phyloP scores from a whole-genome alignment of 345 rosid species.

The Eucalyptus leucophloia region DNA sequence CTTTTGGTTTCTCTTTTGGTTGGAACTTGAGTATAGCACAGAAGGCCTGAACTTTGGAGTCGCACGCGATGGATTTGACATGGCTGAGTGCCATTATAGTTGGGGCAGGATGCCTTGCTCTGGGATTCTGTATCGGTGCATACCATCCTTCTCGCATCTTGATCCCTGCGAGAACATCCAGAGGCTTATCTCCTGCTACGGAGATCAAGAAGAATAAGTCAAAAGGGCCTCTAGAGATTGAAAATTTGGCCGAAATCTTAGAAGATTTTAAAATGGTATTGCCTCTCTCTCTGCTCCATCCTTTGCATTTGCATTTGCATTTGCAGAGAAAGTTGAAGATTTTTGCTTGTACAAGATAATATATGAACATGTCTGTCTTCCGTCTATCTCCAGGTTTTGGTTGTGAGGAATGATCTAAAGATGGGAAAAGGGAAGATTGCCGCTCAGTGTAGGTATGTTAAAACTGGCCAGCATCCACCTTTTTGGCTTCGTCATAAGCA shows the following conservation, averaged over 20 bases:
- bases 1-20: not conserved
- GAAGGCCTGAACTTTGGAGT: not conserved
- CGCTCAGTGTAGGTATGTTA: slow-evolving; percentile 83
- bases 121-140: slow-evolving; percentile 77
- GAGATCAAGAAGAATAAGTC: slow-evolving; percentile 13
- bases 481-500: not conserved
- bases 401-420: slow-evolving; percentile 93
- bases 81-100: slow-evolving; percentile 77
- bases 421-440: slow-evolving; percentile 99
- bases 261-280: slow-evolving; percentile 88
- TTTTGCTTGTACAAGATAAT: not conserved
- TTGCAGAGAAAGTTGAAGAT: not conserved
- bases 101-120: slow-evolving; percentile 73
- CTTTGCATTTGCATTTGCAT: not conserved
- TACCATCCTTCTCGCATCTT: slow-evolving; percentile 27
- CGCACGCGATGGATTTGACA: slow-evolving; percentile 42
- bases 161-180: slow-evolving; percentile 14
- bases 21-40: not conserved
- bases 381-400: slow-evolving; percentile 53
- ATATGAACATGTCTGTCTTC: not conserved
- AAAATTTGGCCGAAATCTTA: slow-evolving; percentile 74
- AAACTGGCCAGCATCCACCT: not conserved
- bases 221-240: slow-evolving; percentile 62
- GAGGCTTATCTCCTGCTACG: not conserved
- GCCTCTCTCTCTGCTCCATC: not conserved